Evolutionary conservation across 2,329 filamentous ascomycete species (phyloP), one percentile per base, ranked within the genome.

Genomic region (Tolypocladium inflatum): DNA sequence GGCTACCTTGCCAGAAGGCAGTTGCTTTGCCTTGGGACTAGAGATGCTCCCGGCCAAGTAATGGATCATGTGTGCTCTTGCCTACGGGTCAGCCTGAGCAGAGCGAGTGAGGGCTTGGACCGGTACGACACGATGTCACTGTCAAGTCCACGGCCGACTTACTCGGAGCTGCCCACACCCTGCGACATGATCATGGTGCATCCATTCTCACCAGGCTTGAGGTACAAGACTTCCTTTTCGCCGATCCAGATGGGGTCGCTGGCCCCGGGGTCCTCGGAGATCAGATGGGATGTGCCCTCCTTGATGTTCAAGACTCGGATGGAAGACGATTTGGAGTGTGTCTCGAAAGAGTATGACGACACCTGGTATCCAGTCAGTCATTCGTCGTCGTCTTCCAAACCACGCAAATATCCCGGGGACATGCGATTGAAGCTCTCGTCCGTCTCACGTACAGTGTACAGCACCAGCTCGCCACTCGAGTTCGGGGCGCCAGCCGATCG

Each of bases 331-430:
- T 87, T 88, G 53, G 79, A 78, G 68, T 95, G 90, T 0, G 83
- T 80, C 43, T 88, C 79, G 71, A 96, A 96, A 6, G 85, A 92
- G 71, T 96, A 96, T 2, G 86, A 84, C 0, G 88, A 89, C 19
- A 85, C 77, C 71, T 86, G 69, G 56, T 35, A 42, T 15, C 30
- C 33, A 4, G 50, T 52, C 45, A 59, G 50, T 48, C n/a, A 54
- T n/a, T n/a, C 42, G 26, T 41, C 38, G n/a, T 30, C 30, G 58
- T 21, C n/a, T 17, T 19, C 4, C 15, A 30, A 10, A 0, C 15
- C 38, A 39, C 38, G 15, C 48, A 17, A 13, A 21, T 5, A 15
- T n/a, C 11, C 19, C 10, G n/a, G 19, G 19, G 10, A 3, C 30
- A 35, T 15, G 7, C 3, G 17, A 13, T 6, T 26, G 33, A 21